A percentile compares a stretch with the other conserved stretches of the same genome.
phyloP scores from a whole-genome alignment of 2,329 filamentous ascomycete species.

The Monilinia aucupariae region DNA sequence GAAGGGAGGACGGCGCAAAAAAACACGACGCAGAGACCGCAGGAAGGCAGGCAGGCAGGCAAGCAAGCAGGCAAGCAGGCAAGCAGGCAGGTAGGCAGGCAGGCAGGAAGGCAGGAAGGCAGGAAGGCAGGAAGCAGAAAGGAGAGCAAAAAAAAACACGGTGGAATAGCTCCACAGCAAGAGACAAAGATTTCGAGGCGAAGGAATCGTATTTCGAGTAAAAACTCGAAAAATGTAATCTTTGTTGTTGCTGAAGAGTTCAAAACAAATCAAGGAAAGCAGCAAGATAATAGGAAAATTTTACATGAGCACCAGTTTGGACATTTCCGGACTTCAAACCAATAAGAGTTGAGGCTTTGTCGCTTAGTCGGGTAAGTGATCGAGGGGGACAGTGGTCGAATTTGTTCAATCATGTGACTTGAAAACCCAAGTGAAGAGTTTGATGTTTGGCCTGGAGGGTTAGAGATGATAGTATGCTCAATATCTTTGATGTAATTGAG shows the following conservation, averaged over 20 bases:
- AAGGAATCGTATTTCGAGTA: background rate
- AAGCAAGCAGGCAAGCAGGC: too few relatives aligned
- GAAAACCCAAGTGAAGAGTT: too few relatives aligned
- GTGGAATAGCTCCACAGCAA: background rate
- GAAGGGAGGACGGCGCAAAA: background rate
- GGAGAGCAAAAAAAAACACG: background rate
- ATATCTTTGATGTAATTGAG: background rate
- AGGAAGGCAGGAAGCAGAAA: background rate
- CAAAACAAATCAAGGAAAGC: background rate
- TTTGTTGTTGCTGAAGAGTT: constrained; percentile 2
- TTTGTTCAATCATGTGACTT: background rate
- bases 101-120: too few relatives aligned
- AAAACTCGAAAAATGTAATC: background rate
- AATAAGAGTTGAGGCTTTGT: background rate
- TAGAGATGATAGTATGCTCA: background rate
- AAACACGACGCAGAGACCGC: background rate
- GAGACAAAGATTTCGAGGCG: background rate
- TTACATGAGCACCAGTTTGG: background rate
- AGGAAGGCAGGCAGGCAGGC: too few relatives aligned
- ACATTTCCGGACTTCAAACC: background rate
- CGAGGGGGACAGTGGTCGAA: background rate
- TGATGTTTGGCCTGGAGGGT: background rate
- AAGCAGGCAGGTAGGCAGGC: too few relatives aligned
- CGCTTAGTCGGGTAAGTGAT: background rate
- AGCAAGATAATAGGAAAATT: background rate